phyloP scores from a whole-genome alignment of 2,329 filamentous ascomycete species.

The Diaporthe humulicola region DNA sequence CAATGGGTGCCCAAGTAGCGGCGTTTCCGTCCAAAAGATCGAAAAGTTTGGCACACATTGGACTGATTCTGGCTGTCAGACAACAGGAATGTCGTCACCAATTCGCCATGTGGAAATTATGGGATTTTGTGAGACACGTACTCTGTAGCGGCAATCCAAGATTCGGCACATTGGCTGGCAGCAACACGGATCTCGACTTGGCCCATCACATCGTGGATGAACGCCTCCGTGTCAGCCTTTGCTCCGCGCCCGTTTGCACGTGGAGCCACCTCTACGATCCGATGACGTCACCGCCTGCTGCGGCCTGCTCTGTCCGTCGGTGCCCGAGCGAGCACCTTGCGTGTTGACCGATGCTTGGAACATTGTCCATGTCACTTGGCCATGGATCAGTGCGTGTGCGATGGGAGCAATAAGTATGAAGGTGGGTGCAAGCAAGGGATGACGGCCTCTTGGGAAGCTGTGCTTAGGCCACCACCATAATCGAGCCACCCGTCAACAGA shows the following conservation, averaged over 20 bases:
- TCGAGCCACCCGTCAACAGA: background rate
- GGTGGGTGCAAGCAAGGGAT: constrained; percentile 7
- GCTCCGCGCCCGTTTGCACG: background rate
- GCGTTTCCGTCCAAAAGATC: background rate
- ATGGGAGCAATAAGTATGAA: constrained; percentile 8
- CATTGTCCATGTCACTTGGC: background rate
- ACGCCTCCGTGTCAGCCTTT: constrained; percentile 4
- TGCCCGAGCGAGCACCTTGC: background rate
- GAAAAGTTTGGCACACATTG: background rate
- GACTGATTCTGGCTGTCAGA: background rate
- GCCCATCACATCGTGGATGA: background rate
- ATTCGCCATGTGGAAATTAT: background rate
- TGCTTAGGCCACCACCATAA: background rate
- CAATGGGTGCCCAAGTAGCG: background rate
- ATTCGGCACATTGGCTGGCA: background rate
- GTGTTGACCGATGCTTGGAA: background rate
- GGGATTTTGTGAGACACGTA: background rate
- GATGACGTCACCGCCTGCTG: constrained; percentile 7
- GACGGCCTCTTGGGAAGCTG: background rate
- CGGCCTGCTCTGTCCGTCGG: background rate
- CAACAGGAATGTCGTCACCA: constrained; percentile 17
- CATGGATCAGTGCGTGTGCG: background rate
- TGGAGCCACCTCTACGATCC: background rate
- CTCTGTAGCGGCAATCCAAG: background rate
- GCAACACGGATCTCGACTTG: constrained; percentile 8